phyloP scores from a whole-genome alignment of 2,329 filamentous ascomycete genomes.

The Ascochyta clinopodiicola region DNA sequence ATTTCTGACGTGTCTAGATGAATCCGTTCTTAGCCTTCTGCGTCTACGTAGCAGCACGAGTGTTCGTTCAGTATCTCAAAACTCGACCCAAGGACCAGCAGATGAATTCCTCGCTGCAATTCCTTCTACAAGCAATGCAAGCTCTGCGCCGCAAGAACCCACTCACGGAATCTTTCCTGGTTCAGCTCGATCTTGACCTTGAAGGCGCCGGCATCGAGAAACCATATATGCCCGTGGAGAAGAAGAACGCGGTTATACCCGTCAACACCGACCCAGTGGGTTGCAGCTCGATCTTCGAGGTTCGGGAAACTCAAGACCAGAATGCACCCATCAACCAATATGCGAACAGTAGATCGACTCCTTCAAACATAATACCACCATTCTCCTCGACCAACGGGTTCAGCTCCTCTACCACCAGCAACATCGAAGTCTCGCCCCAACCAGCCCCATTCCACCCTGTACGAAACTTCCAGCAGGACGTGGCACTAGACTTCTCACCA shows the following conservation, averaged over 20 bases:
- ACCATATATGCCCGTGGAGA: conserved; percentile 49
- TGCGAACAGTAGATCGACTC: conserved; percentile 21
- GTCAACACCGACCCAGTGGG: conserved; percentile 35
- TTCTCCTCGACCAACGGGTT: conserved; percentile 27
- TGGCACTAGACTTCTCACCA: background rate
- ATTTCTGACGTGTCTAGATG: conserved; percentile 65
- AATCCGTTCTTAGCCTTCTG: conserved; percentile 96
- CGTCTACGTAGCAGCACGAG: conserved; percentile 91
- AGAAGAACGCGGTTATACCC: conserved; percentile 20
- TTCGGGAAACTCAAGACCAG: conserved; percentile 41
- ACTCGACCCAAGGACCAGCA: conserved; percentile 85
- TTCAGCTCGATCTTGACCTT: conserved; percentile 90
- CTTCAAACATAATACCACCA: background rate
- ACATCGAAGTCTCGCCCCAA: conserved; percentile 33
- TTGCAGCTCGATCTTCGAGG: conserved; percentile 45
- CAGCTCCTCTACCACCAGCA: conserved; percentile 27
- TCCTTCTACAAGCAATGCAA: conserved; percentile 88
- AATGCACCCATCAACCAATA: conserved; percentile 39
- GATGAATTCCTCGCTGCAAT: conserved; percentile 81
- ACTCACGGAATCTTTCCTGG: conserved; percentile 90
- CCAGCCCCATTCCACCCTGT: conserved; percentile 19
- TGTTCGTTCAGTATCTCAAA: conserved; percentile 97
- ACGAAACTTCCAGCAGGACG: conserved; percentile 13
- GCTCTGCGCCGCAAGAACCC: conserved; percentile 87
- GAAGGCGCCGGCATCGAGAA: conserved; percentile 71